Percentiles rank a stretch among this genome's conserved stretches.
Evolutionary conservation across 2,329 filamentous ascomycete genomes (phyloP).

Genomic region (Colletotrichum sp.): DNA sequence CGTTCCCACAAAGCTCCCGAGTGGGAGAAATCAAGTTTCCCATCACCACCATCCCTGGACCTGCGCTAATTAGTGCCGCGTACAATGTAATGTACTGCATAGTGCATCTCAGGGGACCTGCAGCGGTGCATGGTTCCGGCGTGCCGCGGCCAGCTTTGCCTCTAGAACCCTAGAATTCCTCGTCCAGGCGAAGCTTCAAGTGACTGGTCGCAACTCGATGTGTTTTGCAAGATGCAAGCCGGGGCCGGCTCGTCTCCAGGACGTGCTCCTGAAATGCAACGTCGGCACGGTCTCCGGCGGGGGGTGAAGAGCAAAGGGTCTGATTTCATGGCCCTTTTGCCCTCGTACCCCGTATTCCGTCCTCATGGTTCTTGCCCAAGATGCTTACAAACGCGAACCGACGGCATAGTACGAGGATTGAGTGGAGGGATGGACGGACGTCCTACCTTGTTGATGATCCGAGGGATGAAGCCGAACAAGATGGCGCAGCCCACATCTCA

Average conservation of each 20-base stretch:
- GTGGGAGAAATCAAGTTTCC: background rate
- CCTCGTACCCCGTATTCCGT: background rate
- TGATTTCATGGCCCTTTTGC: background rate
- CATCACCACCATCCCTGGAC: background rate
- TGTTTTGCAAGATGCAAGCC: background rate
- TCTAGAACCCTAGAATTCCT: background rate
- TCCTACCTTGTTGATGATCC: background rate
- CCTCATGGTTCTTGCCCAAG: background rate
- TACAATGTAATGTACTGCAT: background rate
- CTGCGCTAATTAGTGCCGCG: conserved; percentile 14
- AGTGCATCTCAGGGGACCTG: background rate
- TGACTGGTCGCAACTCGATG: background rate
- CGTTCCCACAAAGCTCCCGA: background rate
- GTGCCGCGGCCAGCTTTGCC: background rate
- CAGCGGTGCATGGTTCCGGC: background rate
- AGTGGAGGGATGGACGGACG: background rate
- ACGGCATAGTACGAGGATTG: background rate
- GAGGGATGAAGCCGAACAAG: background rate
- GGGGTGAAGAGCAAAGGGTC: background rate
- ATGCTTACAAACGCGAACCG: background rate
- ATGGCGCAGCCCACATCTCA: background rate
- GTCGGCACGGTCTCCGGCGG: background rate
- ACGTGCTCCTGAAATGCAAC: conserved; percentile 11
- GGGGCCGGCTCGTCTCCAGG: background rate
- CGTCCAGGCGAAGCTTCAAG: background rate